These are phyloP conservation scores for Xanthoceras sorbifolium DNA, from an alignment of 345 rosid species.

Conservation along the genomic window DNA sequence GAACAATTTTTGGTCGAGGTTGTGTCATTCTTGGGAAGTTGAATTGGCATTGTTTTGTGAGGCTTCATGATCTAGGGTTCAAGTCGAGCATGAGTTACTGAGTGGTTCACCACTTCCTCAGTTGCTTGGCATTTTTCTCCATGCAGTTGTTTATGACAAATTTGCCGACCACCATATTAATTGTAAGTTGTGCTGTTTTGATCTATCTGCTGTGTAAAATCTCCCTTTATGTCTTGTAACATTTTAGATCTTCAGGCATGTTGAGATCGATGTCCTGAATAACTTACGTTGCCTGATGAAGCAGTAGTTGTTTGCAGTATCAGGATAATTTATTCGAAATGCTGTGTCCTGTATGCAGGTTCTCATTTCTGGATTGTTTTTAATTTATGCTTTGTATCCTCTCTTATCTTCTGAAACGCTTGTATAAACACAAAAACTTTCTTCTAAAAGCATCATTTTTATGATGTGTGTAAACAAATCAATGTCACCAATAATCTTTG, in stretches of 20 bases:
- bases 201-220: constrained; percentile 28
- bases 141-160: constrained; percentile 20
- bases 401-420: background rate
- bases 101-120: constrained; percentile 2
- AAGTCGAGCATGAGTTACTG: constrained; percentile 22
- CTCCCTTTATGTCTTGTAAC: constrained; percentile 15
- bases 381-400: background rate
- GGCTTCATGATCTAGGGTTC: constrained; percentile 19
- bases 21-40: constrained; percentile 28
- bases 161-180: constrained; percentile 16
- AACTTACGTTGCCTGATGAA: background rate
- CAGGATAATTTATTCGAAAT: constrained; percentile 5
- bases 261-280: constrained; percentile 16
- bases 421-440: background rate
- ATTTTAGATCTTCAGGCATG: constrained; percentile 2
- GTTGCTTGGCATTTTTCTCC: constrained; percentile 22
- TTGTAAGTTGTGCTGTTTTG: constrained; percentile 24
- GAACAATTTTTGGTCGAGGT: constrained; percentile 22
- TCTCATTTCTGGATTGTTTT: background rate
- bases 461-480: background rate
- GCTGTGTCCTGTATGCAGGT: background rate
- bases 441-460: background rate
- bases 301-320: constrained; percentile 5
- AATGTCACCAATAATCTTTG: constrained; percentile 72
- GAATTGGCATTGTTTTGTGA: constrained; percentile 31